Evolutionary conservation across 495 filamentous ascomycete species (phyloP), one percentile per base, ranked within the genome.

Genomic region (Patellaria atrata): DNA sequence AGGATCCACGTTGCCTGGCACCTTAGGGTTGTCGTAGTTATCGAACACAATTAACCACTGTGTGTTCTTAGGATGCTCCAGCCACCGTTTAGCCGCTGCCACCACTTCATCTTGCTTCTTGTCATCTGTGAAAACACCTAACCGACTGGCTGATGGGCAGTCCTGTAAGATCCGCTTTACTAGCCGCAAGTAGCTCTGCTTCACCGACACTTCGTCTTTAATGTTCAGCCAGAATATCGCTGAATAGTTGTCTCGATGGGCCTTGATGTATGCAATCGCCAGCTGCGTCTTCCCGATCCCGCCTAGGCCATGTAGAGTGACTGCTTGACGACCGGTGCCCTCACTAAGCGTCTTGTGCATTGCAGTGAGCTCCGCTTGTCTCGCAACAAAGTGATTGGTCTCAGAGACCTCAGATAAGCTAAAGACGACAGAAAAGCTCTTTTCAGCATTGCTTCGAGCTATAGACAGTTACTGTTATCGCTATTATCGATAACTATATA

Each of bases 1-100:
- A 10, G 35, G 31, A 29, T 49, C 37, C 4, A 27, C 25, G 11
- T 32, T 44, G 10, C 48, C 40, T 12, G 45, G 19, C 10, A 47
- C n/a, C 24, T 52, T 33, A 12, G 47, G 50, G 14, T 45, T 43
- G 37, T 53, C 45, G 35, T 54, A 45, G 22, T 54, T 55, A 22
- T 55, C 51, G 33, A 19, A 54, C 4, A 60, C 24, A 24, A 59
- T 25, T 31, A 60, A 41, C 49, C 57, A 58, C 25, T 43, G 29
- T 9, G 35, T 35, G 27, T 60, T 60, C 13, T 45, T 26, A 0
- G 22, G 26, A 5, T 51, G 23, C 18, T 43, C 38, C 3, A 62
- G 56, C 59, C 58, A 61, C 14, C 30, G 34, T 41, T 51, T 56
- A 10, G 59, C 53, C 32, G 47, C 42, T 22, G 43, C 25, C 20